Base-by-base conservation (phyloP, 2,329 filamentous ascomycete genomes). In the Emericellopsis atlantica region DNA sequence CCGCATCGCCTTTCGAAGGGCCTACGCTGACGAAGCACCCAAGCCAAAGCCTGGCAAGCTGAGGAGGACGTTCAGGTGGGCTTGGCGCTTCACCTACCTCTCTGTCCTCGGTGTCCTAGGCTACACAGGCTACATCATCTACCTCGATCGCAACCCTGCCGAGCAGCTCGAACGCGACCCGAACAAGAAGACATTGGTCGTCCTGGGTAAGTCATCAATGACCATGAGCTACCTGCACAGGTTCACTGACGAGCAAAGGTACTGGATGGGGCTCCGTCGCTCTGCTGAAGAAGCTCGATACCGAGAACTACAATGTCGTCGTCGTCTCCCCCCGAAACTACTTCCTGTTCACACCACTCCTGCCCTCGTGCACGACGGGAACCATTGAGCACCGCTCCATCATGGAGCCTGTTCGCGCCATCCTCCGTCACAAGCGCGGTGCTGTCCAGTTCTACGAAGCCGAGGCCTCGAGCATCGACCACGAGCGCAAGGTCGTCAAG, bases 341-440 rank as follows among this genome's bases (percentile, higher is more conserved):
- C 77, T 98, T 98, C 80, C 82, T 98, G 52, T 98, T 98, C 75
- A 98, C 92, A 24, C 92, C 92, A 45, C 79, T 98, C 44, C 78
- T 98, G 46, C 92, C 92, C 49, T 96, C 90, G 58, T 98, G 92
- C 68, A 96, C 92, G 40, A 95, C 90, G 50, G 92, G 92, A 55
- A 84, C 87, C 53, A 92, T 98, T 63, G 92, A 98, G 74, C 92
- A 96, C 71, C 87, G 92, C 61, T 96, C 89, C 58, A 98, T 98
- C 66, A 98, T 98, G 92, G 92, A 98, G 70, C 92, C 92, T 43
- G 83, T 98, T 54, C 87, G 92, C 59, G 87, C 92, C 61, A 95
- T 98, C 62, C 76, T 95, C 52, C 85, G 89, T 57, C 84, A 92
- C 69, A 96, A 96, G 76, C 88, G 86, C 67, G 84, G 86, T 48